Evolutionary conservation across 2,329 filamentous ascomycete genomes (phyloP), one percentile per base, ranked within the genome.

Genomic region (Didymella arachidicola): DNA sequence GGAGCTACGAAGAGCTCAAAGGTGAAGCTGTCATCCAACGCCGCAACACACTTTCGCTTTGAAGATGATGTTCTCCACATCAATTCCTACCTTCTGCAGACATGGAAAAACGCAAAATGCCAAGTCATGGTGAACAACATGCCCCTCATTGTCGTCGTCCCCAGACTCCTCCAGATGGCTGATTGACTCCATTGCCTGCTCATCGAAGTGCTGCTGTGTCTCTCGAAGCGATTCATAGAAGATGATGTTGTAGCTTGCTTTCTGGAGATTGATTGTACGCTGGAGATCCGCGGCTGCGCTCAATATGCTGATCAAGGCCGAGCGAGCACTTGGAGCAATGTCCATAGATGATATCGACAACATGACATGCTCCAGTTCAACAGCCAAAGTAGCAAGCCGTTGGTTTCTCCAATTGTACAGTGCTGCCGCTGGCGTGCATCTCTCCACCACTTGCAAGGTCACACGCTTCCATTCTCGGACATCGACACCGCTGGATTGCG

Each of bases 61-160:
- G 14, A 74, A 49, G 4, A 77, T 43, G 1, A 76, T 53, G 46
- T 73, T 74, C 8, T 61, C 66, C 7, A 69, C 62, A 7, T 71
- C 68, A 47, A 72, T 58, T 0, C 71, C 72, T 16, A 62, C 69
- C 47, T 76, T 77, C 47, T 74, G 56, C 5, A 77, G 42, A 19
- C 68, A 69, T 1, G 73, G 73, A 38, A 74, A 77, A 1, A 75
- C 68, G 47, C 74, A 77, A 54, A 75, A 76, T 1, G 53, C 29
- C 25, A 75, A 67, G 7, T 18, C 56, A 12, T 59, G 65, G 10
- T 70, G 64, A 7, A 68, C 59, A 19, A 25, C 41, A 5, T 60
- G 32, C 18, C 59, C 51, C 43, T 68, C 61, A 3, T 54, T 53
- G 7, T 67, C 67, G 5, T 75, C 73, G 27, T 74, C 73, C 38